Evolutionary conservation across 306 rosid genomes (phyloP).

Genomic region (Echinosophora koreensis): DNA sequence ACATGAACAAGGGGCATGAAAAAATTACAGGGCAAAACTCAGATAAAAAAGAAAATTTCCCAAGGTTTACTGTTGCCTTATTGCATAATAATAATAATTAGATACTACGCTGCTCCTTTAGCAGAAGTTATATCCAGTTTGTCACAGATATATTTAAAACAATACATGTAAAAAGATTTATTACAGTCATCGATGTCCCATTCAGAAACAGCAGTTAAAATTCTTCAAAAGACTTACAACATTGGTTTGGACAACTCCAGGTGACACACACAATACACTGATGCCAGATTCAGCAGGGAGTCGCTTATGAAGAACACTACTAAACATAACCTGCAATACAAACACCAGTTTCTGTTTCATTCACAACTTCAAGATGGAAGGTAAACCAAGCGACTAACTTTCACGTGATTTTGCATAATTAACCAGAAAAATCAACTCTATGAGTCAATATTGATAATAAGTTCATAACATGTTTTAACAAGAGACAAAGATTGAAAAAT

Average conservation of each 20-base stretch:
- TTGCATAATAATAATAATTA: conserved; percentile 14
- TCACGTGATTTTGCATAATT: conserved; percentile 36
- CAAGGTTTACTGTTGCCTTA: conserved; percentile 1
- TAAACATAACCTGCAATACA: conserved; percentile 89
- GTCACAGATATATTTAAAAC: neutral
- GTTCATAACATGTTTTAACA: neutral
- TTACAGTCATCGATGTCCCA: neutral
- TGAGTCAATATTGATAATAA: conserved; percentile 16
- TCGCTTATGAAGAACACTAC: conserved; percentile 82
- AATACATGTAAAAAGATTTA: neutral
- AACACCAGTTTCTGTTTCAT: conserved; percentile 27
- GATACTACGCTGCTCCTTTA: neutral
- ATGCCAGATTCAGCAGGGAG: conserved; percentile 89
- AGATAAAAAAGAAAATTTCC: neutral
- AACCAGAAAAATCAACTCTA: conserved; percentile 21
- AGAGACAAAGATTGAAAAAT: neutral
- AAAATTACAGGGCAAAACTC: conserved; percentile 1
- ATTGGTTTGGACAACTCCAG: conserved; percentile 96
- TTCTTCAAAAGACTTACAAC: conserved; percentile 71
- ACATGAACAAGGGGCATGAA: neutral
- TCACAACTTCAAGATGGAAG: conserved; percentile 35
- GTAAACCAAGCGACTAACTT: conserved; percentile 42
- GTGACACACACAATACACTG: conserved; percentile 84
- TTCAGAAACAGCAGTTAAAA: conserved; percentile 10
- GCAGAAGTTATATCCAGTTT: conserved; percentile 14